Percentiles rank a stretch among this genome's conserved stretches.
These are phyloP conservation scores for Venturia pyrina DNA, from an alignment of 2,329 filamentous ascomycete species.

Conservation along the genomic window DNA sequence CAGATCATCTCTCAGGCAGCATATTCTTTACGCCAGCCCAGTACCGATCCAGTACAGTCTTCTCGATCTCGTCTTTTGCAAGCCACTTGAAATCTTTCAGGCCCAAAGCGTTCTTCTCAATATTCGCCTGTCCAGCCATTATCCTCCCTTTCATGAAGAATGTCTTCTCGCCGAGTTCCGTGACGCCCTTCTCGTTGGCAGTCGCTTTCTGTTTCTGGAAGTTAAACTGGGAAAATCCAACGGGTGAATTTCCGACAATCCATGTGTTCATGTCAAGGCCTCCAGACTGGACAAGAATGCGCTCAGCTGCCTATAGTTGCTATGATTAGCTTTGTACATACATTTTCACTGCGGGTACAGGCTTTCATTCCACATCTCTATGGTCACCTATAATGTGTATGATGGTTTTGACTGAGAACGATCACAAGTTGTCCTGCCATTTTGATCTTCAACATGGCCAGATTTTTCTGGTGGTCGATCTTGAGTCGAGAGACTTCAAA, in stretches of 20 bases:
- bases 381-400: too few relatives aligned
- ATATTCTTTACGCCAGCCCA: constrained; percentile 71
- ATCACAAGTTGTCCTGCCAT: too few relatives aligned
- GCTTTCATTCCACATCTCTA: background rate
- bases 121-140: constrained; percentile 87
- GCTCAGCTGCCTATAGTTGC: constrained; percentile 60
- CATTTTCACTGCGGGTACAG: background rate
- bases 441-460: background rate
- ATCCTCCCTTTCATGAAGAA: constrained; percentile 97
- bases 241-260: constrained; percentile 83
- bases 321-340: background rate
- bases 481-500: background rate
- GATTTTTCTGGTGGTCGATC: background rate
- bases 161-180: constrained; percentile 61
- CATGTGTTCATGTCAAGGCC: constrained; percentile 98
- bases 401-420: too few relatives aligned
- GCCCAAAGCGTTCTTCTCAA: constrained; percentile 60
- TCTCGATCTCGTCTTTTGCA: constrained; percentile 74
- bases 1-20: constrained; percentile 59
- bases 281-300: constrained; percentile 65
- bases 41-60: constrained; percentile 57
- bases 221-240: constrained; percentile 55
- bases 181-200: constrained; percentile 19
- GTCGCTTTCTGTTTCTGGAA: constrained; percentile 15
- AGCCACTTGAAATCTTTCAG: constrained; percentile 86